These are phyloP conservation scores for Omphalea diandra DNA, from an alignment of 441 rosid species.

Conservation along the genomic window DNA sequence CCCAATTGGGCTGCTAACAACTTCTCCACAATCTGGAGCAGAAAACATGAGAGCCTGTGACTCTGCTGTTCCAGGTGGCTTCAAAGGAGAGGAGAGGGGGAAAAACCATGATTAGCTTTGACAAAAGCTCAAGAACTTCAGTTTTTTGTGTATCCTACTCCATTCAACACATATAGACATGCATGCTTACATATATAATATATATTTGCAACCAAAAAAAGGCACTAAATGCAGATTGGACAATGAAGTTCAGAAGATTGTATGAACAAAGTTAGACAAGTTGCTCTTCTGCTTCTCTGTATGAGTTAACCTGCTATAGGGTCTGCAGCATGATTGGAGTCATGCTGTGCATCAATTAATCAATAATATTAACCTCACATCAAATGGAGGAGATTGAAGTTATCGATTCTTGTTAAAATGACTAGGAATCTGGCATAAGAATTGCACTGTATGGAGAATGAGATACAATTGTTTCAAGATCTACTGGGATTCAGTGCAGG, in stretches of 20 bases:
- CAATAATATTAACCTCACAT: neutral
- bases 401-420: neutral
- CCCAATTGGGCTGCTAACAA: slow-evolving; percentile 82
- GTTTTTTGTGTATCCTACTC: slow-evolving; percentile 2
- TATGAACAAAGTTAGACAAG: neutral
- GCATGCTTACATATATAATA: neutral
- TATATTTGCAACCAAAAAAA: neutral
- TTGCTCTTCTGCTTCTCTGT: neutral
- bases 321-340: neutral
- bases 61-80: slow-evolving; percentile 99
- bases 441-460: neutral
- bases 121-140: slow-evolving; percentile 26
- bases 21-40: slow-evolving; percentile 82
- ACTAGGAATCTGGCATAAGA: neutral
- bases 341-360: neutral
- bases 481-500: neutral
- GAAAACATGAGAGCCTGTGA: slow-evolving; percentile 85
- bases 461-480: neutral
- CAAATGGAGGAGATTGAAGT: neutral
- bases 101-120: slow-evolving; percentile 33
- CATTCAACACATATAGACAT: neutral
- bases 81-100: slow-evolving; percentile 21
- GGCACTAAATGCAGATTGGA: neutral
- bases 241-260: neutral
- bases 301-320: neutral